Percentiles rank a stretch among this genome's conserved stretches.
These are phyloP conservation scores for Rhizopogon vulgaris DNA, from an alignment of 768 basidiomycete genomes.

Conservation along the genomic window DNA sequence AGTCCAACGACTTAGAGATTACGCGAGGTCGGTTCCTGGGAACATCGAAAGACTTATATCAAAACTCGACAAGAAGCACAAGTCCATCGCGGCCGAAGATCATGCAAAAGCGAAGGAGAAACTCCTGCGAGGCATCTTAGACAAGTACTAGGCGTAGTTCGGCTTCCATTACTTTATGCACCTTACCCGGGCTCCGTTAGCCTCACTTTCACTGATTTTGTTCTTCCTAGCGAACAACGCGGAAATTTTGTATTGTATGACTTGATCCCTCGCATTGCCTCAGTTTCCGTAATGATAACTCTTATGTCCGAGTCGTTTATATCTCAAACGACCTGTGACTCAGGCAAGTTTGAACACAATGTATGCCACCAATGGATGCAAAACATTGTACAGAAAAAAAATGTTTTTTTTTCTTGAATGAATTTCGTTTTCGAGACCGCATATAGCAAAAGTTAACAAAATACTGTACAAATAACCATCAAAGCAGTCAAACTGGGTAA, in stretches of 20 bases:
- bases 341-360: too few relatives aligned
- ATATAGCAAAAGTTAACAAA: neutral
- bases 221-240: neutral
- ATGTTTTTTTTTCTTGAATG: too few relatives aligned
- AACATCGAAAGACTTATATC: conserved; percentile 48
- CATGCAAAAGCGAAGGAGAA: conserved; percentile 28
- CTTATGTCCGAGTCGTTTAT: too few relatives aligned
- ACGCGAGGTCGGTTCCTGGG: conserved; percentile 40
- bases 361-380: too few relatives aligned
- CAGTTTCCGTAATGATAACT: too few relatives aligned
- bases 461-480: neutral
- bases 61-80: conserved; percentile 48
- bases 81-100: conserved; percentile 29
- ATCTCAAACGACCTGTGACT: too few relatives aligned
- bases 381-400: too few relatives aligned
- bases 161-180: neutral
- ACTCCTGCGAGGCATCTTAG: conserved; percentile 27
- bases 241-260: neutral
- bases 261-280: neutral
- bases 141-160: conserved; percentile 19
- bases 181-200: neutral
- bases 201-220: neutral
- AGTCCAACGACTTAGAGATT: conserved; percentile 41
- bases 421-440: too few relatives aligned
- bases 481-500: neutral